Evolutionary conservation across 768 basidiomycete species (phyloP).

Genomic region (Trametes gibbosa): DNA sequence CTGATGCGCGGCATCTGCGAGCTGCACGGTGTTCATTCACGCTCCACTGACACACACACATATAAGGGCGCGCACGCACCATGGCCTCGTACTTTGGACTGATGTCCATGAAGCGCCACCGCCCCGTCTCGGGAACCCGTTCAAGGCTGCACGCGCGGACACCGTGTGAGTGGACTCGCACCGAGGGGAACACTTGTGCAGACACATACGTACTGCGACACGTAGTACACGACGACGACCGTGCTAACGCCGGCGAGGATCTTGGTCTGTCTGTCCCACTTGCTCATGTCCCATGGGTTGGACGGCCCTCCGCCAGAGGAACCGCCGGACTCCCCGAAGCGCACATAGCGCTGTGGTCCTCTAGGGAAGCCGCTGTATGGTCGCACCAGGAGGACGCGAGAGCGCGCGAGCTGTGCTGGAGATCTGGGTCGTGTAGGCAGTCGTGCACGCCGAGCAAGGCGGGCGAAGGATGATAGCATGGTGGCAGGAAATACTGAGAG

Average conservation of each 20-base stretch:
- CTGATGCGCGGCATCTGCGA: conserved; percentile 41
- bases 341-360: conserved; percentile 20
- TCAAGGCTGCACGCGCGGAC: conserved; percentile 57
- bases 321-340: conserved; percentile 12
- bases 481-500: too few species aligned
- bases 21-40: conserved; percentile 27
- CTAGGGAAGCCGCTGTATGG: not conserved
- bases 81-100: conserved; percentile 53
- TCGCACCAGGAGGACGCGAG: not conserved
- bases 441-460: not conserved
- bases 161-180: not conserved
- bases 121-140: conserved; percentile 79
- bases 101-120: conserved; percentile 87
- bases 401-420: not conserved
- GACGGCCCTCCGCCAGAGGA: not conserved
- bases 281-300: conserved; percentile 14
- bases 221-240: conserved; percentile 26
- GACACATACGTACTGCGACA: conserved; percentile 30
- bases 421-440: not conserved
- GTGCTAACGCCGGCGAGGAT: conserved; percentile 19
- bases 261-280: conserved; percentile 14
- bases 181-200: not conserved
- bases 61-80: conserved; percentile 33
- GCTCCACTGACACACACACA: not conserved
- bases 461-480: not conserved